Evolutionary conservation across 1,139 yeast genomes (phyloP), one percentile per base, ranked within the genome.

Genomic region (Candida freyschussii): DNA sequence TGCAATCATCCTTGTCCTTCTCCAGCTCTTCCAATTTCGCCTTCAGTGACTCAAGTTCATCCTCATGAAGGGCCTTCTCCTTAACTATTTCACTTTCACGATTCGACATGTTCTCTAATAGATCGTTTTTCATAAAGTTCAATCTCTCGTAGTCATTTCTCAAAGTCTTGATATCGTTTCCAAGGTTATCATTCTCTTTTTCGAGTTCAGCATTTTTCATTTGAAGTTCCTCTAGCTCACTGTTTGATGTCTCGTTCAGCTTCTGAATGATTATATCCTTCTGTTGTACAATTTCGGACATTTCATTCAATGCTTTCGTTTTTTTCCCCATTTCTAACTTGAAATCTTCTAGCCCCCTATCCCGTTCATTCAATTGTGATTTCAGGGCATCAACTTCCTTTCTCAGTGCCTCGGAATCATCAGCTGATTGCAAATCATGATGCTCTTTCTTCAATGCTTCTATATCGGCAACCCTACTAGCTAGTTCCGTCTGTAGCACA

Each of bases 71-170:
- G 27, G 65, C 64, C 5, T 80, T 61, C 48, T 80, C 89, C 21
- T 63, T 63, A 3, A 66, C 60, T 42, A 72, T 72, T 33, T 79
- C 86, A 4, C 57, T 52, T 43, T 82, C 89, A 41, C 80, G 72
- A 17, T 78, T 68, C 1, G 78, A 59, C 72, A 81, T 66, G 47
- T 81, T 81, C 7, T 79, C 83, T 24, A 78, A 55, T 17, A 81
- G 59, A 46, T 81, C 87, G 20, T 67, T 63, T 48, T 80, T 81
- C 66, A 77, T 69, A 4, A 46, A 40, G 24, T 45, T 53, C 16
- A 62, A 40, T 22, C 57, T 55, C 1, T 42, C 45, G 30, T 57
- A 51, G 27, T 48, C 44, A 24, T 42, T 44, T 24, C 36, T 41
- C 24, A 40, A 30, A 3, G 34, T 38, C 5, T 38, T 45, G 12